Evolutionary conservation across 805 yeast genomes (phyloP), one percentile per base, ranked within the genome.

Genomic region (Kazachstania bromeliacearum): DNA sequence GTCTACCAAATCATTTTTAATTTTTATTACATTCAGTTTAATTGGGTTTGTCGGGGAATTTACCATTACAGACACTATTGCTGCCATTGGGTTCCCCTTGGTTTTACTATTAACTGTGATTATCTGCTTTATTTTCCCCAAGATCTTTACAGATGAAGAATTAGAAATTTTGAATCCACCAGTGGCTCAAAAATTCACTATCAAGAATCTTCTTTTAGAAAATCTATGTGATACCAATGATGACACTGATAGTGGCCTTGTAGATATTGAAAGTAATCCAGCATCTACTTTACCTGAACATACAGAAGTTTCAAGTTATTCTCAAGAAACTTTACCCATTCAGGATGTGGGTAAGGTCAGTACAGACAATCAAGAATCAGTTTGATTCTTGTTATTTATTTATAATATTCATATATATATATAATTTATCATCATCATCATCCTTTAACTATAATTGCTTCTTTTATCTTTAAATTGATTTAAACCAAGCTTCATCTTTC

Each of bases 21-120:
- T 75, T 1, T 89, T 79, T 48, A 57, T 81, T 0, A 35, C 54
- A 1, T 60, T 85, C 14, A 77, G 84, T 40, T 54, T 81, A 4
- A 46, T 76, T 15, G 92, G 92, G 0, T 79, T 79, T 35, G 80
- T 71, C 2, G 81, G 75, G 0, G 97, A 94, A 53, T 80, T 85
- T 45, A 92, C 77, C 0, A 85, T 89, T 22, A 82, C 94, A 0
- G 73, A 79, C 52, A 85, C 96, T 0, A 75, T 68, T 41, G 97
- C 92, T 0, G 96, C 97, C 0, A 85, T 89, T 22, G 97, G 95
- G 2, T 89, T 92, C 52, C 97, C 98, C 0, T 80, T 85, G 3
- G 84, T 92, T 0, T 61, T 89, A 34, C 59, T 89, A 50, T 40
- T 68, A 2, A 70, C 77, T 36, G 88, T 84, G 39, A 69, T 80